Evolutionary conservation across 345 rosid species (phyloP).

Genomic region (Boechera divaricarpa): DNA sequence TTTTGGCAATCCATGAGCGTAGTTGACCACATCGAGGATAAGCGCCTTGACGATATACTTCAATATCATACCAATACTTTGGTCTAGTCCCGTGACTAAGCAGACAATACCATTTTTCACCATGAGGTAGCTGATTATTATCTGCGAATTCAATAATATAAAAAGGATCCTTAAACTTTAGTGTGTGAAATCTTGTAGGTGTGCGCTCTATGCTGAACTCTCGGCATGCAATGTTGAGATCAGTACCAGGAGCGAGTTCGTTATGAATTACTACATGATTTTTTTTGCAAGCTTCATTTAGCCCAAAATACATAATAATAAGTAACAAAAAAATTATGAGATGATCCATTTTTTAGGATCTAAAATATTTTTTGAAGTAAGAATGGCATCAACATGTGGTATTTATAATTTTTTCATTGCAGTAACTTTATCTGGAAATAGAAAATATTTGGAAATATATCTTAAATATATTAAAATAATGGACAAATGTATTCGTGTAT

Average conservation of each 20-base stretch:
- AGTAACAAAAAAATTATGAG: not conserved
- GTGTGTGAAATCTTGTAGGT: not conserved
- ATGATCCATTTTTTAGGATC: not conserved
- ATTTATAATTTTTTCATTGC: not conserved
- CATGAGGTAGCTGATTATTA: not conserved
- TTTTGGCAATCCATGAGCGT: conserved; percentile 4
- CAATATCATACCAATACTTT: not conserved
- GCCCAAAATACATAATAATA: not conserved
- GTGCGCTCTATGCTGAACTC: not conserved
- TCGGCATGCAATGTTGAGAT: conserved; percentile 1
- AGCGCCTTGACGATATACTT: conserved; percentile 11
- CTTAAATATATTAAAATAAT: too few relatives aligned
- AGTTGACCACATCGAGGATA: not conserved
- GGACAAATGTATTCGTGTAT: too few relatives aligned
- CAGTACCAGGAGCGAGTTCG: not conserved
- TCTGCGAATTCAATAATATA: not conserved
- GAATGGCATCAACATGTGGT: not conserved
- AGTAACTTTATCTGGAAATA: too few relatives aligned
- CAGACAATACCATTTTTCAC: not conserved
- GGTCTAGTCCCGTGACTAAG: conserved; percentile 10
- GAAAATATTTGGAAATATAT: too few relatives aligned
- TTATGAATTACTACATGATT: conserved; percentile 22
- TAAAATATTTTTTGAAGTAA: not conserved
- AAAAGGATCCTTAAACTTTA: not conserved
- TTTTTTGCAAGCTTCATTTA: conserved; percentile 17